Conservation (phyloP, 2,329 filamentous ascomycete species). For the Beauveria australis region DNA sequence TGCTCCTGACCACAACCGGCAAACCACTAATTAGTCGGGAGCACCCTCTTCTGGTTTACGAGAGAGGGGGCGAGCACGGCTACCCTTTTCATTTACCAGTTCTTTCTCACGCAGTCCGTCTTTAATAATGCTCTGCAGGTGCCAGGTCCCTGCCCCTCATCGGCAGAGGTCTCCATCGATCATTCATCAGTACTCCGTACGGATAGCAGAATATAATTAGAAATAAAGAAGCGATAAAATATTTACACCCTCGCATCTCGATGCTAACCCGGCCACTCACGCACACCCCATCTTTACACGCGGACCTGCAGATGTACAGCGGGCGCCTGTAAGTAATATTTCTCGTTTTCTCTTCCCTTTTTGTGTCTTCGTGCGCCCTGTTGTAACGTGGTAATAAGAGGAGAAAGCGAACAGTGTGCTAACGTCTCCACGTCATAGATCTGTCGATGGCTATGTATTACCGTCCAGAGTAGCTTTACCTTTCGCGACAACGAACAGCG, state of each 20-base stretch:
- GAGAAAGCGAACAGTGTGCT: not conserved
- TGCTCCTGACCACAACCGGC: too few relatives aligned
- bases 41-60: too few relatives aligned
- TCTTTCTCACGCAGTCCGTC: too few relatives aligned
- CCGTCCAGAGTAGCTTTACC: not conserved
- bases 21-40: too few relatives aligned
- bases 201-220: too few relatives aligned
- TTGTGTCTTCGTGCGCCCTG: not conserved
- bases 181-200: too few relatives aligned
- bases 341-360: not conserved
- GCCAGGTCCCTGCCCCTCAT: not conserved
- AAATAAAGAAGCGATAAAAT: too few relatives aligned
- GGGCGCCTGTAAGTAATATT: not conserved
- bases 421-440: slow-evolving; percentile 1
- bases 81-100: too few relatives aligned
- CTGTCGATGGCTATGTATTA: not conserved
- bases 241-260: not conserved
- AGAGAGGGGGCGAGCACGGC: too few relatives aligned
- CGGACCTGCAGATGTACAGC: not conserved
- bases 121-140: too few relatives aligned
- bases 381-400: not conserved
- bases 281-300: not conserved
- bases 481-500: too few relatives aligned
- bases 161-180: not conserved
- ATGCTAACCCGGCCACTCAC: not conserved